phyloP scores from a whole-genome alignment of 2,329 filamentous ascomycete genomes.

The Aquanectria penicillioides region DNA sequence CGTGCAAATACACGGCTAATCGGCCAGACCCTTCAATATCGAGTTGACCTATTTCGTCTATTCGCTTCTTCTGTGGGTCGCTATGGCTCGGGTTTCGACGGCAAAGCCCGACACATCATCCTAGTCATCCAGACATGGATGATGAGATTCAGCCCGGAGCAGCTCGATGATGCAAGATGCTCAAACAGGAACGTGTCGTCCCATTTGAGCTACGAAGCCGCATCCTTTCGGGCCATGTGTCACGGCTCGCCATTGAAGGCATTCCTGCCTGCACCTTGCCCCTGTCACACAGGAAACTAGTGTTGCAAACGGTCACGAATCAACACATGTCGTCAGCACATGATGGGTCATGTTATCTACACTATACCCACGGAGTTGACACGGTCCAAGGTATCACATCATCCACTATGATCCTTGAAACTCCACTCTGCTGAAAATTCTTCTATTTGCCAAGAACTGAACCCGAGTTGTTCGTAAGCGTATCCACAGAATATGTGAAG shows the following conservation, averaged over 20 bases:
- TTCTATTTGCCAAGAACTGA: slow-evolving; percentile 15
- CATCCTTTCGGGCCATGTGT: not conserved
- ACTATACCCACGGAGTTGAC: slow-evolving; percentile 3
- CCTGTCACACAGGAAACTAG: too few relatives aligned
- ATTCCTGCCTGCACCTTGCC: not conserved
- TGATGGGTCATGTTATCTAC: slow-evolving; percentile 13
- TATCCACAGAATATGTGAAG: not conserved
- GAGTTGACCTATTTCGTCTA: not conserved
- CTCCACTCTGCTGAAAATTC: slow-evolving; percentile 24
- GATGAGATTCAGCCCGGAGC: not conserved
- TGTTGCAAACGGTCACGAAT: not conserved
- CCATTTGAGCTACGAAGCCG: not conserved
- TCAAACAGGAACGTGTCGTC: slow-evolving; percentile 7
- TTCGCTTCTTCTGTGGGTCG: too few relatives aligned
- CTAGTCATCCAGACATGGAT: slow-evolving; percentile 1
- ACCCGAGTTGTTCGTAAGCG: not conserved
- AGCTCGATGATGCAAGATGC: slow-evolving; percentile 2
- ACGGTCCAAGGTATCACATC: slow-evolving; percentile 9
- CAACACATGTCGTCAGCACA: slow-evolving; percentile 17
- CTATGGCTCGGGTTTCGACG: too few relatives aligned
- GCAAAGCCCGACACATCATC: not conserved
- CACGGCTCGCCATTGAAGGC: not conserved
- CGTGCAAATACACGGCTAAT: too few relatives aligned
- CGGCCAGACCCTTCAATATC: too few relatives aligned
- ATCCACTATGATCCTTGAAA: slow-evolving; percentile 9